phyloP scores from a whole-genome alignment of 169 alveolate genomes.

The Cryptosporidium canis region DNA sequence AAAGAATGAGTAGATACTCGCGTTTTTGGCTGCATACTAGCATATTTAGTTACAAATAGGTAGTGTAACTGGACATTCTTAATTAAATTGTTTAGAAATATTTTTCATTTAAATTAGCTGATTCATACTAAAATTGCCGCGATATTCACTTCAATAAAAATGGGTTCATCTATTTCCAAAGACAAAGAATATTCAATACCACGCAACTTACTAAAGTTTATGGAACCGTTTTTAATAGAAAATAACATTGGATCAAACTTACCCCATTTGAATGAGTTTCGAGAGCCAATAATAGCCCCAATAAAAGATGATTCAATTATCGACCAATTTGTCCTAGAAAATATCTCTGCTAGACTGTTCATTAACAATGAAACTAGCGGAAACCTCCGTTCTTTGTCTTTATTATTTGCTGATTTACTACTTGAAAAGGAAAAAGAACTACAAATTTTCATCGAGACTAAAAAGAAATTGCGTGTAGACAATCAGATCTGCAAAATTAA shows the following conservation, averaged over 20 bases:
- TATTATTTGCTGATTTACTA: background rate
- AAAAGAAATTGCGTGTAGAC: background rate
- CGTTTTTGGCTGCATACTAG: background rate
- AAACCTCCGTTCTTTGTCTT: constrained; percentile 3
- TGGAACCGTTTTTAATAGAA: constrained; percentile 24
- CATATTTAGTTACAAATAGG: background rate
- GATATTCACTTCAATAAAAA: constrained; percentile 5
- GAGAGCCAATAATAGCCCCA: background rate
- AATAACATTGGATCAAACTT: background rate
- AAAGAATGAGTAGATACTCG: background rate
- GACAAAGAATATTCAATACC: background rate
- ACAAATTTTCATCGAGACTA: background rate
- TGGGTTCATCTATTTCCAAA: constrained; percentile 67
- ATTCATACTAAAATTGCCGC: background rate
- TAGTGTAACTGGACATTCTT: no score
- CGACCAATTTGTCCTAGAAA: background rate
- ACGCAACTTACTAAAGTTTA: background rate
- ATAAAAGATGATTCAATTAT: background rate
- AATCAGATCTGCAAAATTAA: background rate
- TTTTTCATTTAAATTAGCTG: background rate
- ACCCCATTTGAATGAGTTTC: constrained; percentile 10
- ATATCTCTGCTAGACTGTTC: constrained; percentile 20
- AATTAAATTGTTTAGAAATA: background rate
- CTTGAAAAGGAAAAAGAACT: constrained; percentile 17
- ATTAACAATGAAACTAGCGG: constrained; percentile 4